Conservation (phyloP, 805 yeast genomes). For the Tetrapisispora namnaoensis region DNA sequence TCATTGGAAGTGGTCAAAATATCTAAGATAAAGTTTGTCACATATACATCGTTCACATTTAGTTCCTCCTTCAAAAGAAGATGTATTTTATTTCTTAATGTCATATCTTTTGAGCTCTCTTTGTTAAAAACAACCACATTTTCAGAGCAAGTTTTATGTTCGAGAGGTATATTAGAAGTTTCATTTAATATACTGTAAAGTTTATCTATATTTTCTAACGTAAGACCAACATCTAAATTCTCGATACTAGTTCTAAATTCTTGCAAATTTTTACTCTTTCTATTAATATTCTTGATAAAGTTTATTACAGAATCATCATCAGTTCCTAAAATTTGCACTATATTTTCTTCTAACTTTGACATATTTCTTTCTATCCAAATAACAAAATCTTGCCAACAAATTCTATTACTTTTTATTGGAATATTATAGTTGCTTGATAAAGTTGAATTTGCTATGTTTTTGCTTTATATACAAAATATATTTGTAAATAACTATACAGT, state of each 20-base stretch:
- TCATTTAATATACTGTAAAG: slow-evolving; percentile 5
- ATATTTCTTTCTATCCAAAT: neutral
- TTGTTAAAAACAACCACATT: neutral
- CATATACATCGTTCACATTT: slow-evolving; percentile 13
- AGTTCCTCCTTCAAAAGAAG: slow-evolving; percentile 10
- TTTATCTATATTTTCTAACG: slow-evolving; percentile 8
- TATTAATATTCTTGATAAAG: slow-evolving; percentile 35
- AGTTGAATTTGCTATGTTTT: too few relatives aligned
- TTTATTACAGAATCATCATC: slow-evolving; percentile 39
- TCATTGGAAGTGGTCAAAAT: slow-evolving; percentile 9
- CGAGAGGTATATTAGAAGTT: neutral
- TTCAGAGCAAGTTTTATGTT: neutral
- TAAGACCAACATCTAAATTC: slow-evolving; percentile 36
- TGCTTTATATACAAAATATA: too few relatives aligned
- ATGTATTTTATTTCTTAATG: slow-evolving; percentile 3
- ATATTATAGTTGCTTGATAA: too few relatives aligned
- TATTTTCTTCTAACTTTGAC: slow-evolving; percentile 7
- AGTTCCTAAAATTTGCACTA: slow-evolving; percentile 25
- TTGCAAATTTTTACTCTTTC: slow-evolving; percentile 22
- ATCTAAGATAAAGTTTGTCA: slow-evolving; percentile 17
- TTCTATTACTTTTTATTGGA: too few relatives aligned
- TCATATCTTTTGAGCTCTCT: too few relatives aligned
- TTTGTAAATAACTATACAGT: too few relatives aligned
- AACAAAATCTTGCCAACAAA: too few relatives aligned
- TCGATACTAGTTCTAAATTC: slow-evolving; percentile 32